Percentiles rank a stretch among this genome's conserved stretches.
These are phyloP conservation scores for Allium fistulosum DNA, from an alignment of 106 monocot species.

Conservation along the genomic window DNA sequence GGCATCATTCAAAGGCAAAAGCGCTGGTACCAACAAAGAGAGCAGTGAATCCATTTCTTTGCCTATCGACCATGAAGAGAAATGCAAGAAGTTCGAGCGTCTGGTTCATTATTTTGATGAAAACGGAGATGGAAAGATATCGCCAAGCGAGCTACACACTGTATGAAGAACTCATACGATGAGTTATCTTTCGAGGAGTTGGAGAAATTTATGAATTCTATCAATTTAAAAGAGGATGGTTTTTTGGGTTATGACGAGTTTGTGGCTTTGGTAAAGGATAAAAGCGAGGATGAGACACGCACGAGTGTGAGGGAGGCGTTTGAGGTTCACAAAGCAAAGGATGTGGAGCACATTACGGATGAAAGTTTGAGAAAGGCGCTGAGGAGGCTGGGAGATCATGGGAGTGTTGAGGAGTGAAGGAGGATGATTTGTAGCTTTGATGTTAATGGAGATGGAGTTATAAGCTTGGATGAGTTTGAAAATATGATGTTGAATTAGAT, in stretches of 20 bases:
- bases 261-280: conserved; percentile 14
- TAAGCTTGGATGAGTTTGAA: conserved; percentile 59
- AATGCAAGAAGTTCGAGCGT: not conserved
- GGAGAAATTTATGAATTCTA: conserved; percentile 17
- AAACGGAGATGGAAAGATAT: conserved; percentile 47
- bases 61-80: not conserved
- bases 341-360: conserved; percentile 33
- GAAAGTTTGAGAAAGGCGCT: conserved; percentile 37
- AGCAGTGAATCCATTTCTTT: too few species aligned
- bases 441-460: conserved; percentile 45
- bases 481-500: conserved; percentile 32
- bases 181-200: conserved; percentile 32
- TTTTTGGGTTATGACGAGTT: conserved; percentile 36
- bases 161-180: conserved; percentile 17
- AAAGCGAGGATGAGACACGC: conserved; percentile 23
- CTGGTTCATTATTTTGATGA: conserved; percentile 31
- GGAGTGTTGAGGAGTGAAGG: conserved; percentile 29
- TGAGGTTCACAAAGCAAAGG: conserved; percentile 28
- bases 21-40: too few species aligned
- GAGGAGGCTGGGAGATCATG: conserved; percentile 18
- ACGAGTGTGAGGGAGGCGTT: conserved; percentile 39
- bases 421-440: conserved; percentile 48
- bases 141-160: conserved; percentile 28
- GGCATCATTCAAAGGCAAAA: not conserved
- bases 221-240: conserved; percentile 53